A percentile compares a stretch with the other conserved stretches of the same genome.
phyloP scores from a whole-genome alignment of 306 rosid genomes.

The Myrica gale region DNA sequence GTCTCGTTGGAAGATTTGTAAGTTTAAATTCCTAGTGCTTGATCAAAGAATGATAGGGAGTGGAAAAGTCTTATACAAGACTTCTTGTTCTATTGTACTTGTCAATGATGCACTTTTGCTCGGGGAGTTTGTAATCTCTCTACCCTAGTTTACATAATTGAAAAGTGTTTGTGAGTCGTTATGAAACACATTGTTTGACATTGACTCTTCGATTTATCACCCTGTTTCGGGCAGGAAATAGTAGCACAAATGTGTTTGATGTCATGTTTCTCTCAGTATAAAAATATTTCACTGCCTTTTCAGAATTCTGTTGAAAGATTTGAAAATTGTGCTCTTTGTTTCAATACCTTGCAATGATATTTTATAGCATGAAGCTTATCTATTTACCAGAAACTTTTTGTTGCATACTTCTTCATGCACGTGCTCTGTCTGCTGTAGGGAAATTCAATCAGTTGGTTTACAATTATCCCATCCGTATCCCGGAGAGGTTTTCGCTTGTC shows the following conservation, averaged over 20 bases:
- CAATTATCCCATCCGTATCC: slow-evolving; percentile 97
- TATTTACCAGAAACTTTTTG: not conserved
- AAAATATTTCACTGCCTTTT: not conserved
- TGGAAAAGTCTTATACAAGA: slow-evolving; percentile 9
- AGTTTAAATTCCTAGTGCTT: slow-evolving; percentile 8
- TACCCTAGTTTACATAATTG: not conserved
- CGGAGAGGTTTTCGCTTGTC: slow-evolving; percentile 97
- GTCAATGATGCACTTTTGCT: slow-evolving; percentile 8
- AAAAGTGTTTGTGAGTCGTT: too few relatives aligned
- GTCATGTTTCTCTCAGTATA: not conserved
- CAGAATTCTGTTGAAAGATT: not conserved
- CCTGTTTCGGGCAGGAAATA: not conserved
- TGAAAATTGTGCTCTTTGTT: not conserved
- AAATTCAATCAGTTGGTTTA: slow-evolving; percentile 95
- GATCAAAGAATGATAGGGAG: slow-evolving; percentile 15
- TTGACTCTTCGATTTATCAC: not conserved
- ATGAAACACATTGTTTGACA: too few relatives aligned
- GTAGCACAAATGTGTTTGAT: not conserved
- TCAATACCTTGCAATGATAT: too few relatives aligned
- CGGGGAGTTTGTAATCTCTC: not conserved
- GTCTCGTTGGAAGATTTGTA: not conserved
- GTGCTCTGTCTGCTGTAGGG: slow-evolving; percentile 49
- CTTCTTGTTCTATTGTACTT: slow-evolving; percentile 19
- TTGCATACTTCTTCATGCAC: slow-evolving; percentile 1
- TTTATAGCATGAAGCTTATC: not conserved